Conservation (phyloP, 805 yeast species). For the Hanseniaspora osmophila region DNA sequence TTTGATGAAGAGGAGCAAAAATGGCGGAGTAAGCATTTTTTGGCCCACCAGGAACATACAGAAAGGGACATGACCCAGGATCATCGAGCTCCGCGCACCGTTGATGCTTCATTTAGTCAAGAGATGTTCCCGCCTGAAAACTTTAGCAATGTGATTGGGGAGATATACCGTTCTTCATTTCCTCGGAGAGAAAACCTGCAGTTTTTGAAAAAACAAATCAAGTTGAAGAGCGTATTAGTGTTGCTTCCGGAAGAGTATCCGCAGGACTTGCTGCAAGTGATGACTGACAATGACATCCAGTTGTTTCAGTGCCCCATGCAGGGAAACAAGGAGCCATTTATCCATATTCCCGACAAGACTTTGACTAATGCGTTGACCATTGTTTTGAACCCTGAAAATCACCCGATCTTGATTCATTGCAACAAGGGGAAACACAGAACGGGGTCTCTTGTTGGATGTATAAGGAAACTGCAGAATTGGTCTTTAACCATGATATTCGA, state of each 20-base stretch:
- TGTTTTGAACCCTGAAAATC: slow-evolving; percentile 72
- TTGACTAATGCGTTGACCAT: slow-evolving; percentile 72
- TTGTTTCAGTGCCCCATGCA: slow-evolving; percentile 83
- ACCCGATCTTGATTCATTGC: slow-evolving; percentile 86
- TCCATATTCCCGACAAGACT: slow-evolving; percentile 50
- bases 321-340: slow-evolving; percentile 92
- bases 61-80: background rate
- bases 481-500: slow-evolving; percentile 86
- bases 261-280: slow-evolving; percentile 50
- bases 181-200: slow-evolving; percentile 75
- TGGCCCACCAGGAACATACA: no score
- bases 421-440: slow-evolving; percentile 95
- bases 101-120: background rate
- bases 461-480: slow-evolving; percentile 83
- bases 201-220: slow-evolving; percentile 42
- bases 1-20: slow-evolving; percentile 13
- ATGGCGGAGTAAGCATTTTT: slow-evolving; percentile 8
- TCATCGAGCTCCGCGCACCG: no score
- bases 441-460: slow-evolving; percentile 89
- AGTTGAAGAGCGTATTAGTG: slow-evolving; percentile 63
- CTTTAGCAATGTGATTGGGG: slow-evolving; percentile 68
- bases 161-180: slow-evolving; percentile 76
- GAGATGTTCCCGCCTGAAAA: slow-evolving; percentile 63
- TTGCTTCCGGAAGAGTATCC: slow-evolving; percentile 90
- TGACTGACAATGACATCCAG: slow-evolving; percentile 44